Conservation (phyloP, 805 yeast genomes). For the Wickerhamomyces strasburgensis region DNA sequence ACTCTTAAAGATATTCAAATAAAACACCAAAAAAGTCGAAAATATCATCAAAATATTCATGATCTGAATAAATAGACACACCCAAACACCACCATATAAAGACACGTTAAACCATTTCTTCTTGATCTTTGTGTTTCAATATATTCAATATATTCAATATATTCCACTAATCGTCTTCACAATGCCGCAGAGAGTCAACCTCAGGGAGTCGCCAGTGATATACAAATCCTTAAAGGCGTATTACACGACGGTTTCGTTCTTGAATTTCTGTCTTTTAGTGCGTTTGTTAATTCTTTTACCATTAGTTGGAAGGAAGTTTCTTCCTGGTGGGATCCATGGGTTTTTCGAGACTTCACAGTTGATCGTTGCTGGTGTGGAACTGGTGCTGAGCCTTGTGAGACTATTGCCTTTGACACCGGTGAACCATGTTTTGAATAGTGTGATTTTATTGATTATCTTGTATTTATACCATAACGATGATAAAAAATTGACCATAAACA, state of each 20-base stretch:
- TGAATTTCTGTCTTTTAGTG: constrained; percentile 27
- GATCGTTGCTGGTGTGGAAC: constrained; percentile 1
- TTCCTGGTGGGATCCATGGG: constrained; percentile 71
- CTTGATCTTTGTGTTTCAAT: no score
- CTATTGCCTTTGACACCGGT: constrained; percentile 10
- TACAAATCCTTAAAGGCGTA: constrained; percentile 8
- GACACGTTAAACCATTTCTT: no score
- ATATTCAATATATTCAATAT: no score
- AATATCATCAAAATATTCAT: no score
- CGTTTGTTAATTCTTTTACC: constrained; percentile 53
- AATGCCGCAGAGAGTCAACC: constrained; percentile 18
- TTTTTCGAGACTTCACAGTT: constrained; percentile 33
- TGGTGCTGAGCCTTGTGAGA: constrained; percentile 5
- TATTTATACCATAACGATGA: neutral
- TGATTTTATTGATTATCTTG: constrained; percentile 2
- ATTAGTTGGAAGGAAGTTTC: constrained; percentile 56
- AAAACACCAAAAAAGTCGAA: no score
- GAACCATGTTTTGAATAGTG: constrained; percentile 6
- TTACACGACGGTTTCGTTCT: constrained; percentile 10
- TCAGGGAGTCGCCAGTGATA: constrained; percentile 11
- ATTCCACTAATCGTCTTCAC: no score
- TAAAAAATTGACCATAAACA: constrained; percentile 12
- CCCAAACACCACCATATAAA: neutral
- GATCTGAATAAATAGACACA: no score
- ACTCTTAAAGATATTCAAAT: no score